Base-by-base conservation (phyloP, 805 yeast genomes). In the Myxozyma udenii region DNA sequence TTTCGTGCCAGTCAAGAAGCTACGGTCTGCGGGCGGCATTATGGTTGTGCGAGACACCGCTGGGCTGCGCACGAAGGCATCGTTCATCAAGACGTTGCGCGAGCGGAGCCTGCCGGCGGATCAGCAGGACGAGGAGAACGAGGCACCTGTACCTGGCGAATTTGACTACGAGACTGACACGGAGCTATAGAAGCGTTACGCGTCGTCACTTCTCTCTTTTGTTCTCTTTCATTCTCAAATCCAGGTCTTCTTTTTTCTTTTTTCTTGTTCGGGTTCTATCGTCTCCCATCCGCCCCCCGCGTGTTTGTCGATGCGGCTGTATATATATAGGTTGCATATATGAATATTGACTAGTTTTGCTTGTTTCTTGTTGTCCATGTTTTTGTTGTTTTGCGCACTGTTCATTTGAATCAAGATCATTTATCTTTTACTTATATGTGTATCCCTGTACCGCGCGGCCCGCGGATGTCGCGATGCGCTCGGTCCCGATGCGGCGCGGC, bases 101-200 rank as follows among this genome's bases (percentile, higher is more conserved):
- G 95, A 89, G 68, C 73, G 88, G 79, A 67, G 95, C 89, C 19
- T 95, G 85, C 84, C 87, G 21, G 85, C 85, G 65, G 79, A 78
- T 16, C 79, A 85, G 62, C 74, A 74, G 53, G 83, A 77, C 18
- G 74, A 74, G 44, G 83, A 78, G 46, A 73, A 75, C 55, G 80
- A 80, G 57, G 76, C 76, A 1, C 74, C 76, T 4, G 57, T 72
- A 22, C 76, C 76, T n/a, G 65, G 64, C 46, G 75, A 76, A 12
- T 72, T 72, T 54, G 61, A 56, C n/a, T 67, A 64, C 44, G 63
- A 61, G 39, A 61, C 57, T 23, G 67, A 65, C 39, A 54, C 62
- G n/a, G 62, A 60, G 49, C 33, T 60, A 46, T 57, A 44, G 23
- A 23, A n/a, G n/a, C n/a, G n/a, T n/a, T n/a, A n/a, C n/a, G n/a